These are phyloP conservation scores for Pseudogymnoascus sp. DNA, from an alignment of 2,329 filamentous ascomycete genomes.

Conservation along the genomic window DNA sequence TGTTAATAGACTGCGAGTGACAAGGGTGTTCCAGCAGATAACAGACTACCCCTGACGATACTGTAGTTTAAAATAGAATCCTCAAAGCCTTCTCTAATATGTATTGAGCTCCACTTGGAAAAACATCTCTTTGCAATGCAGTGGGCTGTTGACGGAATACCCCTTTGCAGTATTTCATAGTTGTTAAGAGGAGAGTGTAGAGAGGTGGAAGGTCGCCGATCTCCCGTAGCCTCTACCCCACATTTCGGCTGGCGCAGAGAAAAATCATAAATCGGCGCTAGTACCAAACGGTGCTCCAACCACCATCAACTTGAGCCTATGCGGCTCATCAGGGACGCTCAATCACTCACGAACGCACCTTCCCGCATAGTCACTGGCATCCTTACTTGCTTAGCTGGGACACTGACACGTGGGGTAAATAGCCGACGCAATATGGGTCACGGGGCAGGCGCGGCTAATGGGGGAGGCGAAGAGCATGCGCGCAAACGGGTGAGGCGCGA, in stretches of 20 bases:
- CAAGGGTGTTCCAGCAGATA: background rate
- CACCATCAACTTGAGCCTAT: background rate
- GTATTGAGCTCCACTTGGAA: background rate
- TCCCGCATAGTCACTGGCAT: slow-evolving; percentile 3
- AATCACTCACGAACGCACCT: slow-evolving; percentile 6
- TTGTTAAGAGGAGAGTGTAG: background rate
- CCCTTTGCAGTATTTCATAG: background rate
- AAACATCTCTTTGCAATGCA: background rate
- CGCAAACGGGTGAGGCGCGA: slow-evolving; percentile 13
- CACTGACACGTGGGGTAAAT: background rate
- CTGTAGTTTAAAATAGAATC: background rate
- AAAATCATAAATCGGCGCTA: slow-evolving; percentile 7
- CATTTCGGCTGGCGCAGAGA: background rate
- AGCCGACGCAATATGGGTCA: background rate
- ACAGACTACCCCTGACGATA: background rate
- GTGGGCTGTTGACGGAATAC: background rate
- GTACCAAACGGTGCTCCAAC: slow-evolving; percentile 3
- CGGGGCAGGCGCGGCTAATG: background rate
- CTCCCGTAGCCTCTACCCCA: background rate
- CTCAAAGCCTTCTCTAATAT: background rate
- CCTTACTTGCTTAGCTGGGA: background rate
- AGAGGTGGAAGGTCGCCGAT: background rate
- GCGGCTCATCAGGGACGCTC: background rate
- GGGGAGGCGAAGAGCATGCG: slow-evolving; percentile 10
- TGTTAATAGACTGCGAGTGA: background rate